Conservation (phyloP, 805 yeast genomes). For the Dipodascopsis tothii region DNA sequence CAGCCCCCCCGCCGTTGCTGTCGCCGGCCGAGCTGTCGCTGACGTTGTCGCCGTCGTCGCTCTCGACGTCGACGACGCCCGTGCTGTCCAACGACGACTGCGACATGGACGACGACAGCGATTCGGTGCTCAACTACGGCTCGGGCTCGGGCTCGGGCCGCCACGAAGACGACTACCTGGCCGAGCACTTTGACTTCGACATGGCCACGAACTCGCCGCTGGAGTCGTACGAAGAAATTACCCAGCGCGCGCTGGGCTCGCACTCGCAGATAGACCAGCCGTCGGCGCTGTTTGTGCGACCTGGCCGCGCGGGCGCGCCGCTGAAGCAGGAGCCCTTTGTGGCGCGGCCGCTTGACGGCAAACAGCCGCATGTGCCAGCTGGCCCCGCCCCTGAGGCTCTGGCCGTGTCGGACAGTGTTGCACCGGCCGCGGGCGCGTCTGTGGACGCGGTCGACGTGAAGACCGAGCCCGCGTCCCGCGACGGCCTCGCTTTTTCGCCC, state of each 20-base stretch:
- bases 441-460: not conserved
- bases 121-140: not conserved
- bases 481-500: not conserved
- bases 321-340: not conserved
- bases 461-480: not conserved
- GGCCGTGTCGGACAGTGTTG: not conserved
- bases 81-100: not conserved
- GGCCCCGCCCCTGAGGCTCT: not conserved
- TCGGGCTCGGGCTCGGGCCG: not conserved
- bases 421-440: not conserved
- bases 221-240: not conserved
- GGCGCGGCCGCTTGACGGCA: not conserved
- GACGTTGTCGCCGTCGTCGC: not conserved
- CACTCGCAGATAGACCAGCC: not conserved
- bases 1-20: not conserved
- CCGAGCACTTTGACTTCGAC: constrained; percentile 19
- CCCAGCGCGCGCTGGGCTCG: not conserved
- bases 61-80: not conserved
- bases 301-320: too few species aligned
- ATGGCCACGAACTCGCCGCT: constrained; percentile 10
- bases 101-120: not conserved
- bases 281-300: not conserved
- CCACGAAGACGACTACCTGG: constrained; percentile 14
- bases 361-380: not conserved
- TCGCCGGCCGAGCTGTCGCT: not conserved